Evolutionary conservation across 2,329 filamentous ascomycete genomes (phyloP).

Genomic region (Corinectria fuckeliana): DNA sequence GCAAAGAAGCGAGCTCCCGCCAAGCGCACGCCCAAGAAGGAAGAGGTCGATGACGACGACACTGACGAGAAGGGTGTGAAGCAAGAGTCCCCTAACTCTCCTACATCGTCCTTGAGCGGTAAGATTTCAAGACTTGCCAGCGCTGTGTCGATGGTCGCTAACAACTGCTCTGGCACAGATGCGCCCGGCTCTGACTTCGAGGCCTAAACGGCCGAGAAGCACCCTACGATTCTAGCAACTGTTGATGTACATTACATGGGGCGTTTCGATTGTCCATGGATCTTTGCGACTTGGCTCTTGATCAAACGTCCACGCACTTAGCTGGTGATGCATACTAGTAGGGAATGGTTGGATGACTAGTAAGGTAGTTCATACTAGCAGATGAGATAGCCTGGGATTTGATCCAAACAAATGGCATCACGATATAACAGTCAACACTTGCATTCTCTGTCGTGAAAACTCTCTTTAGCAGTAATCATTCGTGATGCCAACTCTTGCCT

Average conservation of each 20-base stretch:
- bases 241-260: background rate
- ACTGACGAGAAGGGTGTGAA: slow-evolving; percentile 33
- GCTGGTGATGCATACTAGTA: background rate
- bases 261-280: background rate
- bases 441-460: background rate
- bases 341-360: background rate
- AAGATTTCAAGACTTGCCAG: background rate
- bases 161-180: slow-evolving; percentile 9
- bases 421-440: background rate
- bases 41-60: no score
- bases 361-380: background rate
- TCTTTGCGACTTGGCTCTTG: background rate
- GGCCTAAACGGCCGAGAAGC: slow-evolving; percentile 1
- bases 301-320: background rate
- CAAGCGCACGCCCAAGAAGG: slow-evolving; percentile 33
- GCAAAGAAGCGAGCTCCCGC: slow-evolving; percentile 39
- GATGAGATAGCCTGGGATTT: background rate
- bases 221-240: background rate
- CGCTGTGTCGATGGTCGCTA: background rate
- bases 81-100: slow-evolving; percentile 22
- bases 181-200: slow-evolving; percentile 23
- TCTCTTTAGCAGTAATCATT: background rate
- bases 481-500: background rate
- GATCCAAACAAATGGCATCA: background rate
- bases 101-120: slow-evolving; percentile 29